Evolutionary conservation across 306 rosid species (phyloP).

Genomic region (Citrullus amarus): DNA sequence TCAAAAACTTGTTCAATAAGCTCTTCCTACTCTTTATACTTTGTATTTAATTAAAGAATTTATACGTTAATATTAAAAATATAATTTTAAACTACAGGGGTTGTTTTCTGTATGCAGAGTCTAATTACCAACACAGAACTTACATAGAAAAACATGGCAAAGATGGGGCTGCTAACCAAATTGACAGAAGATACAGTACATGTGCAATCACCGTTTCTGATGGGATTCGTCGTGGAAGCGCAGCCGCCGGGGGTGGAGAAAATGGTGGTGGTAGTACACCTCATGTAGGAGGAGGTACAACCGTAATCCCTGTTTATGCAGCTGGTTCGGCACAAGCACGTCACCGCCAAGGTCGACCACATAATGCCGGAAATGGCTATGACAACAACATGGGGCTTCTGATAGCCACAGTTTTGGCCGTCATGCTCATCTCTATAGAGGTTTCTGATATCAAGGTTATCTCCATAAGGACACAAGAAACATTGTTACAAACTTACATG

Average conservation of each 20-base stretch:
- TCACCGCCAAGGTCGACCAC: slow-evolving; percentile 22
- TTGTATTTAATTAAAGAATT: too few relatives aligned
- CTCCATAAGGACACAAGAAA: neutral
- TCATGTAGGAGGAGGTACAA: slow-evolving; percentile 26
- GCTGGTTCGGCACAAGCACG: slow-evolving; percentile 52
- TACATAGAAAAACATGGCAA: slow-evolving; percentile 10
- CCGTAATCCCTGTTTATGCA: slow-evolving; percentile 42
- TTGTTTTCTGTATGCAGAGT: neutral
- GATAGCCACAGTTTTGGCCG: slow-evolving; percentile 24
- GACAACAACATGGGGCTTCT: slow-evolving; percentile 14
- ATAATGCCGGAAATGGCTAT: slow-evolving; percentile 31
- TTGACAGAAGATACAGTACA: neutral
- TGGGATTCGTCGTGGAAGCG: slow-evolving; percentile 20
- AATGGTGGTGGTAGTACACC: slow-evolving; percentile 16
- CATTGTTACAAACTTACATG: neutral
- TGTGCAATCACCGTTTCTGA: slow-evolving; percentile 9
- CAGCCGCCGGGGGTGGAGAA: slow-evolving; percentile 15
- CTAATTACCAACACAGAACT: slow-evolving; percentile 2
- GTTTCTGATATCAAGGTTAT: neutral
- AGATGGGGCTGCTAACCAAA: neutral
- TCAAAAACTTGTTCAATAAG: neutral
- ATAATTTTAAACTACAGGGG: neutral
- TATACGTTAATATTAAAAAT: neutral
- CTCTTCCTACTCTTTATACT: neutral
- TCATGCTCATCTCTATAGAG: slow-evolving; percentile 18